Conservation (phyloP, 164 flowering plant genomes). For the Santalum album region DNA sequence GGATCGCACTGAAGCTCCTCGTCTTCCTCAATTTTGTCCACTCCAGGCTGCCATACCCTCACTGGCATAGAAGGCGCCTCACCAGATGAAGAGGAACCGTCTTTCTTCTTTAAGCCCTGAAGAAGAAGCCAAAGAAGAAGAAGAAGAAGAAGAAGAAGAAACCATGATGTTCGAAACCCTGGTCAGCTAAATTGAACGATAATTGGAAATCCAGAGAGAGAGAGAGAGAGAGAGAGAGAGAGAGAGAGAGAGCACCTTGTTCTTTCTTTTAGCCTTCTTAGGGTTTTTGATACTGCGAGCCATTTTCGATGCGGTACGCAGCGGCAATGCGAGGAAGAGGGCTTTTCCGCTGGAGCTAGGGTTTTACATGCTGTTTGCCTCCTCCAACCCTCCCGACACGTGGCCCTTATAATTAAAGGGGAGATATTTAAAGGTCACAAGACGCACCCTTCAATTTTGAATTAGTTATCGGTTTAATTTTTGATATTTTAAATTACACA, state of each 20-base stretch:
- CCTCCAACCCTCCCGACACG: no score
- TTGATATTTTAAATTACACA: no score
- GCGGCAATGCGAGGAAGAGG: no score
- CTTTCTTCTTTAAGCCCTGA: slow-evolving; percentile 42
- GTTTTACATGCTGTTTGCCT: no score
- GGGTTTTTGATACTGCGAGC: slow-evolving; percentile 57
- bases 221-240: not conserved
- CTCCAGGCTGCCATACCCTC: slow-evolving; percentile 92
- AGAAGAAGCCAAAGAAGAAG: no score
- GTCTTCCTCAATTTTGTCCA: slow-evolving; percentile 81
- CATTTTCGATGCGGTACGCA: no score
- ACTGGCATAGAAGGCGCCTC: slow-evolving; percentile 37
- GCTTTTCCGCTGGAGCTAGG: no score
- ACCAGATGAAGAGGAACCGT: slow-evolving; percentile 39
- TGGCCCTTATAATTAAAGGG: no score
- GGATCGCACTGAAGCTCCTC: slow-evolving; percentile 92
- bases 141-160: not conserved
- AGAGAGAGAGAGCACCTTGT: slow-evolving; percentile 44
- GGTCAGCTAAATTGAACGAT: not conserved
- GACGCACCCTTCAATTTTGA: no score
- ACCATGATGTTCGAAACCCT: not conserved
- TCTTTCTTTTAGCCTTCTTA: slow-evolving; percentile 44
- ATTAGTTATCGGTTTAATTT: no score
- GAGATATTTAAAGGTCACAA: no score
- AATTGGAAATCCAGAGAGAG: not conserved